Base-by-base conservation (phyloP, 129 eudicot genomes). In the Chrysanthemum lavandulifolium region DNA sequence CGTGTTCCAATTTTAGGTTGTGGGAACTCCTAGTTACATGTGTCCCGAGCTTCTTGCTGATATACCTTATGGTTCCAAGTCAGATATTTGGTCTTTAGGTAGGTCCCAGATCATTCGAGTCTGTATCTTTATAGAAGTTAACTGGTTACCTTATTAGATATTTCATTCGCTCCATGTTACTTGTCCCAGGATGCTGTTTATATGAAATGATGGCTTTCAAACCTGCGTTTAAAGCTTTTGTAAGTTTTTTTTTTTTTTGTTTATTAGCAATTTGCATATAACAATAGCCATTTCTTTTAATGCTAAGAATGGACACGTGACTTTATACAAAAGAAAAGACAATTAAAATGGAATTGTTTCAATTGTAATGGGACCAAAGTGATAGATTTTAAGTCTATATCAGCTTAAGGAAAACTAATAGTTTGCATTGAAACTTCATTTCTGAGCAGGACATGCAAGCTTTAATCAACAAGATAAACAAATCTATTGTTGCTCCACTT, bases 41-140 rank as follows among this genome's bases (percentile, higher is more conserved):
- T 90, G 99, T 73, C 99, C 99, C 3, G 97, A 95, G 83, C 99
- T 95, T 83, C 99, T 95, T 80, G 99, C 99, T 14, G 99, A 95
- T 76, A 95, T 95, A 81, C 99, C 99, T 61, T 95, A 95, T 77
- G 99, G 99, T 79, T 90, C 96, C 14, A 95, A 95, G 82, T 95
- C 99, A 21, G 97, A 95, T 82, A 95, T 95, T 76, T 94, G 99
- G 99, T 94, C 99, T 67, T 68, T 94, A 78, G 99, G 99, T 90
- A 75, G 84, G 64, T 59, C 53, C 19, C 66, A n/a, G 21, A 74
- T 31, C 23, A 36, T 65, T 31, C 51, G 14, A 6, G 18, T 63
- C 15, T 6, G 43, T 0, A 21, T 14, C 19, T 43, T 40, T 43
- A 49, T 13, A 19, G 51, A 7, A 53, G 40, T 68, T 16, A 43